Conservation (phyloP, 805 yeast species). For the Barnettozyma californica region DNA sequence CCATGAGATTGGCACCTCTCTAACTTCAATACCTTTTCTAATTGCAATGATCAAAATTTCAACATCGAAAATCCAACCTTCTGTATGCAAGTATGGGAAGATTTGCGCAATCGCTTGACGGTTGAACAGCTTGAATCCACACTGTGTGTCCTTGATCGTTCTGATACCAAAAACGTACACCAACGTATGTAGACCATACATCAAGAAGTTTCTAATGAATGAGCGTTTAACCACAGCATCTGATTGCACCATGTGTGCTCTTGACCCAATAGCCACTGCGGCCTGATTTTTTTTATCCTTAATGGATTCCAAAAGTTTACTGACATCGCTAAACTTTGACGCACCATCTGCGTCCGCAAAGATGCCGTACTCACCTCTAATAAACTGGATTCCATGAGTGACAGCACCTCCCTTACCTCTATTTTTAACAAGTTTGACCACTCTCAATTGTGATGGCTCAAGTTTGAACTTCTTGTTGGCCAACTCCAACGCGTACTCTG, state of each 20-base stretch:
- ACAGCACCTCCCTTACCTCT: conserved; percentile 98
- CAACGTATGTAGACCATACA: conserved; percentile 86
- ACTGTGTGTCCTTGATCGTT: conserved; percentile 86
- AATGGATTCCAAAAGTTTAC: conserved; percentile 43
- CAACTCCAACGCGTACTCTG: conserved; percentile 62
- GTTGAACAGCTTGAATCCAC: conserved; percentile 93
- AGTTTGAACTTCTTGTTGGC: conserved; percentile 40
- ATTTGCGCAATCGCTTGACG: conserved; percentile 56
- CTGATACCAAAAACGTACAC: conserved; percentile 88
- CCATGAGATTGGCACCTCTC: conserved; percentile 89
- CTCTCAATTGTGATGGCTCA: conserved; percentile 58
- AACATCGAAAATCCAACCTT: conserved; percentile 97
- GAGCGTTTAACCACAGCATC: conserved; percentile 96
- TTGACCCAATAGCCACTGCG: conserved; percentile 80
- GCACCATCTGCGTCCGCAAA: conserved; percentile 99
- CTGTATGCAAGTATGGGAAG: conserved; percentile 91
- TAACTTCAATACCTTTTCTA: conserved; percentile 58
- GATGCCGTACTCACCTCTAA: conserved; percentile 66
- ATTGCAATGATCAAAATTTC: conserved; percentile 81
- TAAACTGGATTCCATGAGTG: conserved; percentile 78
- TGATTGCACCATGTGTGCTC: conserved; percentile 95
- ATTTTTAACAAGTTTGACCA: conserved; percentile 63
- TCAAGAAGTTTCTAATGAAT: conserved; percentile 78
- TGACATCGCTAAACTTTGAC: conserved; percentile 67
- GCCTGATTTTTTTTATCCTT: conserved; percentile 29